A percentile compares a stretch with the other conserved stretches of the same genome.
Evolutionary conservation across 257 asterid genomes (phyloP).

Genomic region (Penstemon eatonii): DNA sequence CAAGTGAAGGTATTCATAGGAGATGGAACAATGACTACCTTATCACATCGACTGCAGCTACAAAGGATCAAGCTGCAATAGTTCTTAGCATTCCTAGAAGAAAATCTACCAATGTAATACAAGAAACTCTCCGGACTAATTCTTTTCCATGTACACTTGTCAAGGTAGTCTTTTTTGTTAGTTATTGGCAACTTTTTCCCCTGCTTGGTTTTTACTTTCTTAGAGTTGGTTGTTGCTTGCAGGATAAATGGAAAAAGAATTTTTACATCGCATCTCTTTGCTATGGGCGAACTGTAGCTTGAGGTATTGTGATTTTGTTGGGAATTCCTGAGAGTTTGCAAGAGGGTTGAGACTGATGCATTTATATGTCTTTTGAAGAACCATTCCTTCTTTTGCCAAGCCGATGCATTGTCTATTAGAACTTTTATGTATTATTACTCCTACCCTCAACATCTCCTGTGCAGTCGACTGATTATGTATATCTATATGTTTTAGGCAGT

Average conservation of each 20-base stretch:
- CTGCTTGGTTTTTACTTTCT: not conserved
- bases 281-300: constrained; percentile 78
- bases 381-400: too few relatives aligned
- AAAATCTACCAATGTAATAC: constrained; percentile 73
- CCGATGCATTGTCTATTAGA: too few relatives aligned
- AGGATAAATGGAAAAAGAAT: constrained; percentile 87
- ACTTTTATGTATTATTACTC: too few relatives aligned
- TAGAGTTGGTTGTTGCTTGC: constrained; percentile 23
- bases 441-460: too few relatives aligned
- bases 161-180: constrained; percentile 43
- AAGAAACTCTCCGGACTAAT: constrained; percentile 85
- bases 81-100: constrained; percentile 66
- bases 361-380: too few relatives aligned
- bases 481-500: too few relatives aligned
- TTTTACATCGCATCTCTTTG: constrained; percentile 79
- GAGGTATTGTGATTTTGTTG: constrained; percentile 12
- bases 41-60: constrained; percentile 69
- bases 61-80: constrained; percentile 63
- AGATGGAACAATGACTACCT: constrained; percentile 72
- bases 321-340: too few relatives aligned
- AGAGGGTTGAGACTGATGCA: too few relatives aligned
- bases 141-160: constrained; percentile 81
- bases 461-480: too few relatives aligned
- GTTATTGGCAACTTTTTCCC: not conserved
- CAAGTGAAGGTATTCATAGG: constrained; percentile 71